Percentiles rank a stretch among this genome's conserved stretches.
Evolutionary conservation across 805 yeast species (phyloP).

Genomic region (Candida piceae): DNA sequence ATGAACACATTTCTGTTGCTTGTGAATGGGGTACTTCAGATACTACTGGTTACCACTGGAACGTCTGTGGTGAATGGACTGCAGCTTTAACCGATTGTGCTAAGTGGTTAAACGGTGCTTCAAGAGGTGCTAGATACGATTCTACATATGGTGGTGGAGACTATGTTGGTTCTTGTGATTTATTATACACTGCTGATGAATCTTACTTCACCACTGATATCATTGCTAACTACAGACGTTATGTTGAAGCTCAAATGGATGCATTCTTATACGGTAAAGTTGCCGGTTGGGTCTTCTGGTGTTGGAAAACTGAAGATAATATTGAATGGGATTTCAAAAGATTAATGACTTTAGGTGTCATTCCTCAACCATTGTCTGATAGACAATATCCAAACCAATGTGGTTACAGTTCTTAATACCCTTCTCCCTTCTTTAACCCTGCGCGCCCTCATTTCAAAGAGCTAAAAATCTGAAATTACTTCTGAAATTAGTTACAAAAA

Average conservation of each 20-base stretch:
- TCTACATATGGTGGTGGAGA: slow-evolving; percentile 41
- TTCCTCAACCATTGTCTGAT: slow-evolving; percentile 69
- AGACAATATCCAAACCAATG: slow-evolving; percentile 29
- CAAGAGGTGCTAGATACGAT: slow-evolving; percentile 76
- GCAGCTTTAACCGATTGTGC: slow-evolving; percentile 93
- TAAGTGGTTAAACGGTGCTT: slow-evolving; percentile 83
- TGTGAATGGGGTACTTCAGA: slow-evolving; percentile 43
- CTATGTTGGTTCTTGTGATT: slow-evolving; percentile 59
- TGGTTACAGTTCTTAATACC: too few relatives aligned
- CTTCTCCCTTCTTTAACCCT: too few relatives aligned
- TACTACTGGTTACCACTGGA: slow-evolving; percentile 59
- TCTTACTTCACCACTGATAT: slow-evolving; percentile 55
- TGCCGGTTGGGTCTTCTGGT: slow-evolving; percentile 92
- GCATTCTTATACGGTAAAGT: slow-evolving; percentile 50
- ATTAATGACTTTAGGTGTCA: slow-evolving; percentile 51
- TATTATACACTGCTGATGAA: slow-evolving; percentile 36
- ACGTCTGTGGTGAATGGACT: slow-evolving; percentile 81
- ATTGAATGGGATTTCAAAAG: slow-evolving; percentile 81
- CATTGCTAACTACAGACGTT: slow-evolving; percentile 56
- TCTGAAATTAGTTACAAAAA: too few relatives aligned
- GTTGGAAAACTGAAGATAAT: slow-evolving; percentile 81
- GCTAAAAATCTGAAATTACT: too few relatives aligned
- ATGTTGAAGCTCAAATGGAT: slow-evolving; percentile 86
- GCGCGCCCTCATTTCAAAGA: too few relatives aligned
- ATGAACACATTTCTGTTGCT: slow-evolving; percentile 54